Conservation (phyloP, 352 stramenopile species). For the Pythium rhizo-oryzae region DNA sequence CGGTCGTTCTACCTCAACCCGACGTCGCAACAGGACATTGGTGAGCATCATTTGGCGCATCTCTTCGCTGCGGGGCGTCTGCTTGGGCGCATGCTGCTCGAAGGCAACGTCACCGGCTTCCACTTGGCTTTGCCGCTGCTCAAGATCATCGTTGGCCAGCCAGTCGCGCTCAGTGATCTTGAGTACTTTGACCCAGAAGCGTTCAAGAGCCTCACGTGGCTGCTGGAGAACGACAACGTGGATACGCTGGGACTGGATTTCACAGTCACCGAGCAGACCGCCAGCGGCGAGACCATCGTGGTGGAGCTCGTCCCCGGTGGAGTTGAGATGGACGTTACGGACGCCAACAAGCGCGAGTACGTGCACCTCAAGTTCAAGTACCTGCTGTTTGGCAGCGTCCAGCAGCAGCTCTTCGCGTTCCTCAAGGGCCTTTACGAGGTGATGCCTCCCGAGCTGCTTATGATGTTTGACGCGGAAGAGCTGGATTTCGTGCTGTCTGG, state of each 20-base stretch:
- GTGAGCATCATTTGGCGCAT: constrained; percentile 68
- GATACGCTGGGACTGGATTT: too few relatives aligned
- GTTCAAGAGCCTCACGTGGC: constrained; percentile 67
- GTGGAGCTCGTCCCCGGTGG: constrained; percentile 62
- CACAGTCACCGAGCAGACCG: constrained; percentile 27
- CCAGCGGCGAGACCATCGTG: constrained; percentile 22
- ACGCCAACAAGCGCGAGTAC: too few relatives aligned
- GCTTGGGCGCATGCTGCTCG: constrained; percentile 66
- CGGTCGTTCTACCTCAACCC: constrained; percentile 57
- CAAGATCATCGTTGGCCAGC: constrained; percentile 96
- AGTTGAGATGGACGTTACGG: constrained; percentile 83
- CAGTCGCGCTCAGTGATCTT: constrained; percentile 94
- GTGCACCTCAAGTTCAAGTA: constrained; percentile 90
- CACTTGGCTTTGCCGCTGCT: constrained; percentile 96
- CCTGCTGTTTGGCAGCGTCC: constrained; percentile 82
- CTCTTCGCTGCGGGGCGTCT: constrained; percentile 59
- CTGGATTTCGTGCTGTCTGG: too few relatives aligned
- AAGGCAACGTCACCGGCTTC: constrained; percentile 94
- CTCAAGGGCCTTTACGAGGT: constrained; percentile 93
- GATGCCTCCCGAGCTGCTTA: too few relatives aligned
- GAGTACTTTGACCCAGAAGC: constrained; percentile 77
- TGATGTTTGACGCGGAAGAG: too few relatives aligned
- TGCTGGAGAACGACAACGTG: too few relatives aligned
- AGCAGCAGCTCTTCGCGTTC: constrained; percentile 64
- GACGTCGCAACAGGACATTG: constrained; percentile 27